Evolutionary conservation across 2,329 filamentous ascomycete genomes (phyloP).

Genomic region (Neopestalotiopsis clavispora): DNA sequence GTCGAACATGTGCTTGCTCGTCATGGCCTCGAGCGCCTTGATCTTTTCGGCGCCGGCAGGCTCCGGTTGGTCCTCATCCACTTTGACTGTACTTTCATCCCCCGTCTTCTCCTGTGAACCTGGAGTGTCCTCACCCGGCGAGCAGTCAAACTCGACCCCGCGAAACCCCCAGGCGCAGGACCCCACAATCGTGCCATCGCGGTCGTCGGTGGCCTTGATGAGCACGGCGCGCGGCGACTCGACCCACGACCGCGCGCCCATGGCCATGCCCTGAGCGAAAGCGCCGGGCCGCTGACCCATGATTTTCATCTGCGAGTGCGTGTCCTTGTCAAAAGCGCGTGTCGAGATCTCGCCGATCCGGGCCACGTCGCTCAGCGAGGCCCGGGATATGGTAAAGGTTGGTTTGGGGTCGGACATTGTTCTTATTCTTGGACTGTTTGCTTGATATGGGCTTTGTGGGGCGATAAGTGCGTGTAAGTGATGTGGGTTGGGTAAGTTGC

Average conservation of each 20-base stretch:
- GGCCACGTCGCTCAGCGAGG: slow-evolving; percentile 33
- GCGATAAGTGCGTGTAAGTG: background rate
- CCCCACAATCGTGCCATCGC: slow-evolving; percentile 34
- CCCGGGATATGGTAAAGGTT: slow-evolving; percentile 26
- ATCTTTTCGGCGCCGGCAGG: slow-evolving; percentile 21
- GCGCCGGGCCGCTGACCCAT: slow-evolving; percentile 33
- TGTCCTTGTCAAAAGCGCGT: slow-evolving; percentile 36
- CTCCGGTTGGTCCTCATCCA: slow-evolving; percentile 24
- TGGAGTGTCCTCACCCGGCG: background rate
- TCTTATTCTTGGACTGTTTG: background rate
- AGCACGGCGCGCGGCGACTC: slow-evolving; percentile 28
- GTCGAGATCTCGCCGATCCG: slow-evolving; percentile 35
- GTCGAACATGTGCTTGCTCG: slow-evolving; percentile 35
- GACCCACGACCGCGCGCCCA: slow-evolving; percentile 28
- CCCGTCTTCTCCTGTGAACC: slow-evolving; percentile 19
- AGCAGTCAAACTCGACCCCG: slow-evolving; percentile 28
- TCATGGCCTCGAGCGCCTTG: slow-evolving; percentile 34
- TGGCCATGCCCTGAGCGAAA: slow-evolving; percentile 30
- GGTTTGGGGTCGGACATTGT: slow-evolving; percentile 5
- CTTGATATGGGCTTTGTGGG: background rate
- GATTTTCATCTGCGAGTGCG: slow-evolving; percentile 40
- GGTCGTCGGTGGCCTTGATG: slow-evolving; percentile 39
- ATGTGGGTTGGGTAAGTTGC: background rate
- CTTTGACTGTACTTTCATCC: background rate
- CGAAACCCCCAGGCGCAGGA: slow-evolving; percentile 40